Evolutionary conservation across 805 yeast genomes (phyloP).

Genomic region (Cyberlindnera petersonii): DNA sequence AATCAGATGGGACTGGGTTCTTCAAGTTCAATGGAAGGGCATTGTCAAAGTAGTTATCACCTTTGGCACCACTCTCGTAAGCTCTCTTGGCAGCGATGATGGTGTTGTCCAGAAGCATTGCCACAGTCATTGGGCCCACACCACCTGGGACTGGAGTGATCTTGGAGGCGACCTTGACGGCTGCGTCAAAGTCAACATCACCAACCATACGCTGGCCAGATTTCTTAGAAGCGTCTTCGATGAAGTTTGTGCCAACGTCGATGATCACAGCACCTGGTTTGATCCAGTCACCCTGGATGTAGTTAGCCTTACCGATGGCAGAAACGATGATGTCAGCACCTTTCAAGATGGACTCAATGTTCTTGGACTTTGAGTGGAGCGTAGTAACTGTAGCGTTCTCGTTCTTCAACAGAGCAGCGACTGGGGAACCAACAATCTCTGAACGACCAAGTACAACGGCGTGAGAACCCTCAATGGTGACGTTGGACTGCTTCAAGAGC

Average conservation of each 20-base stretch:
- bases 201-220: slow-evolving; percentile 73
- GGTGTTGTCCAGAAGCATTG: slow-evolving; percentile 72
- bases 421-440: slow-evolving; percentile 82
- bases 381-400: slow-evolving; percentile 73
- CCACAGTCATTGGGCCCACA: slow-evolving; percentile 93
- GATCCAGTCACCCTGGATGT: slow-evolving; percentile 72
- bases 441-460: slow-evolving; percentile 87
- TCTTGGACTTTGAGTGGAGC: slow-evolving; percentile 63
- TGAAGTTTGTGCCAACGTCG: slow-evolving; percentile 80
- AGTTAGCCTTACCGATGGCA: slow-evolving; percentile 70
- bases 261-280: slow-evolving; percentile 65
- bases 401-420: slow-evolving; percentile 64
- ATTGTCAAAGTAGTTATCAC: slow-evolving; percentile 6
- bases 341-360: slow-evolving; percentile 46
- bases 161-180: slow-evolving; percentile 50
- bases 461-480: slow-evolving; percentile 55
- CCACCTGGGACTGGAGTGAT: slow-evolving; percentile 90
- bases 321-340: slow-evolving; percentile 74
- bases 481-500: slow-evolving; percentile 53
- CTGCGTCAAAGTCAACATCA: slow-evolving; percentile 64
- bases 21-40: slow-evolving; percentile 53
- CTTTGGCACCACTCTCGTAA: slow-evolving; percentile 7
- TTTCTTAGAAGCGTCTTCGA: slow-evolving; percentile 60
- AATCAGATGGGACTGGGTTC: slow-evolving; percentile 77
- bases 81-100: slow-evolving; percentile 59